Percentiles rank a stretch among this genome's conserved stretches.
Evolutionary conservation across 495 filamentous ascomycete species (phyloP).

Genomic region (Podospora anserina): DNA sequence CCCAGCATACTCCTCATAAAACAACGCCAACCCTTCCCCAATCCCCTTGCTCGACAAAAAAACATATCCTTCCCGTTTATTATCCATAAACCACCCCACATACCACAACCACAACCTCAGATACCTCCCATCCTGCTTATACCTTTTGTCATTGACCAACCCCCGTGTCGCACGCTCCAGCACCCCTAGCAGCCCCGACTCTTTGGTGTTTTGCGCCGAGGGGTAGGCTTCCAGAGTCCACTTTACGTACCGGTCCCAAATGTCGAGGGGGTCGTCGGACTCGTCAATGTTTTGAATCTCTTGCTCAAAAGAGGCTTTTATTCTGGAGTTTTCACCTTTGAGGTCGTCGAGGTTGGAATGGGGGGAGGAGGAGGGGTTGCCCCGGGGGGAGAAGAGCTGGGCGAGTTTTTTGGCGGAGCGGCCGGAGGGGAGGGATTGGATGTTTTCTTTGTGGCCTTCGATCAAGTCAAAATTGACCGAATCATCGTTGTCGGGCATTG

Average conservation of each 20-base stretch:
- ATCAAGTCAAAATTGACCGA: slow-evolving; percentile 90
- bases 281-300: slow-evolving; percentile 76
- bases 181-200: slow-evolving; percentile 82
- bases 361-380: no score
- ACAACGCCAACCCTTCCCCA: slow-evolving; percentile 84
- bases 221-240: slow-evolving; percentile 96
- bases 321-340: slow-evolving; percentile 70
- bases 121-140: slow-evolving; percentile 93
- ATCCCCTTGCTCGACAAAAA: slow-evolving; percentile 76
- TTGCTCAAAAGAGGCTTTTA: slow-evolving; percentile 78
- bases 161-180: slow-evolving; percentile 89
- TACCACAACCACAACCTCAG: slow-evolving; percentile 92
- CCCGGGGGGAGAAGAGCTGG: slow-evolving; percentile 66
- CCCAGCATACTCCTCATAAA: slow-evolving; percentile 93
- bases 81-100: slow-evolving; percentile 85
- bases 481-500: slow-evolving; percentile 49
- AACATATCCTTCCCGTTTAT: slow-evolving; percentile 82
- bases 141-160: slow-evolving; percentile 78
- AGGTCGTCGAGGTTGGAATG: slow-evolving; percentile 53
- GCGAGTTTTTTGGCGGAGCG: slow-evolving; percentile 87
- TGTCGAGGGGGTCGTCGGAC: slow-evolving; percentile 90
- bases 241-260: slow-evolving; percentile 94
- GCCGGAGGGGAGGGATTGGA: slow-evolving; percentile 86
- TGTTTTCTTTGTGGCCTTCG: slow-evolving; percentile 95
- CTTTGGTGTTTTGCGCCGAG: slow-evolving; percentile 83